Percentiles rank a stretch among this genome's conserved stretches.
These are phyloP conservation scores for Debaryomycetaceae sp. DNA, from an alignment of 1,139 yeast species.

Conservation along the genomic window DNA sequence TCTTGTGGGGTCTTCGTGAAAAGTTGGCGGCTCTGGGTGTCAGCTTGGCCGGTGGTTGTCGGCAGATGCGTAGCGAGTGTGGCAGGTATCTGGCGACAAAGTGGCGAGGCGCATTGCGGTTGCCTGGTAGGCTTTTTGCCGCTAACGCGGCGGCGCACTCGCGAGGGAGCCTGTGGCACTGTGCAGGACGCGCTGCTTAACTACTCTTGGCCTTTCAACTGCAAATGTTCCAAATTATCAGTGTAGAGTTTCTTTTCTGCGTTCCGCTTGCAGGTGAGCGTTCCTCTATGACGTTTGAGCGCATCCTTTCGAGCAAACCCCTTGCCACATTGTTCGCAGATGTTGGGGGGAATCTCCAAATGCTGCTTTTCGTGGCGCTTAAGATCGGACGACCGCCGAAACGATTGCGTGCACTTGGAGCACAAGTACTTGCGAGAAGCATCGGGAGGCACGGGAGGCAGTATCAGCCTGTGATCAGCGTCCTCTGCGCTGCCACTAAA, in stretches of 20 bases:
- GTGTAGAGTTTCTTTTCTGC: slow-evolving; percentile 45
- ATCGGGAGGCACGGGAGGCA: slow-evolving; percentile 7
- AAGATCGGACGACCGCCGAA: slow-evolving; percentile 60
- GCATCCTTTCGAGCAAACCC: slow-evolving; percentile 85
- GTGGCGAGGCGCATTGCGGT: too few relatives aligned
- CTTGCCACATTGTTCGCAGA: slow-evolving; percentile 71
- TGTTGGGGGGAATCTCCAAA: slow-evolving; percentile 57
- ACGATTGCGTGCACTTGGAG: slow-evolving; percentile 49
- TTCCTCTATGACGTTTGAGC: slow-evolving; percentile 66
- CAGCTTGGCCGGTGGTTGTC: too few relatives aligned
- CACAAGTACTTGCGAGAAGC: slow-evolving; percentile 40
- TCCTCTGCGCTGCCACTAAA: background rate
- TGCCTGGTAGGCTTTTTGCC: too few relatives aligned
- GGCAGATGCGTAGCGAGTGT: too few relatives aligned
- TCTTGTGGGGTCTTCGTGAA: too few relatives aligned
- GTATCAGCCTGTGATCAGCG: slow-evolving; percentile 1
- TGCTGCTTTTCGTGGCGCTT: slow-evolving; percentile 65
- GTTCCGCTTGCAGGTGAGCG: slow-evolving; percentile 69
- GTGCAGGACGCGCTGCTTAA: too few relatives aligned
- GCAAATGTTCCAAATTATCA: slow-evolving; percentile 32
- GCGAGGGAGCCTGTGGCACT: too few relatives aligned
- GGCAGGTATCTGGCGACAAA: too few relatives aligned
- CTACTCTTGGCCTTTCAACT: background rate
- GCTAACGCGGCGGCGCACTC: too few relatives aligned
- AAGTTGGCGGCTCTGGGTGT: too few relatives aligned